Conservation (phyloP, 1,139 yeast genomes). For the Kurtzmaniella quercitrusa region DNA sequence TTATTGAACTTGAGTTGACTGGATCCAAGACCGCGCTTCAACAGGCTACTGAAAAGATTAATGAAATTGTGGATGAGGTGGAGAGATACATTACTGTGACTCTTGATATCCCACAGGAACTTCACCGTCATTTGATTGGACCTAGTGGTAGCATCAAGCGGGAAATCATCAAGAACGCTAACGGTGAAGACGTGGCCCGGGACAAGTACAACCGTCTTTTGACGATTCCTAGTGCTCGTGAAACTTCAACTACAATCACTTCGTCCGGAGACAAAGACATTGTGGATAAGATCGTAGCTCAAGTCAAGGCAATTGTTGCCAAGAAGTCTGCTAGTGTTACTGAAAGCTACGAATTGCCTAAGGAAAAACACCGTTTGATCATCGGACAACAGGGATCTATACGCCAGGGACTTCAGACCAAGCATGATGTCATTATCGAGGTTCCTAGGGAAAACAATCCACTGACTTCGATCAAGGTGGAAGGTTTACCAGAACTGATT, state of each 20-base stretch:
- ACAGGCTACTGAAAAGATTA: slow-evolving; percentile 64
- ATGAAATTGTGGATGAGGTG: slow-evolving; percentile 60
- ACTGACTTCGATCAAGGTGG: slow-evolving; percentile 42
- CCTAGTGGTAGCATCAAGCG: slow-evolving; percentile 73
- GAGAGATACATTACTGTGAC: slow-evolving; percentile 62
- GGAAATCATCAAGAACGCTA: slow-evolving; percentile 75
- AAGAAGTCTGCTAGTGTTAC: slow-evolving; percentile 61
- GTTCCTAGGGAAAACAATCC: slow-evolving; percentile 64
- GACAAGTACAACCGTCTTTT: slow-evolving; percentile 54
- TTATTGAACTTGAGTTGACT: slow-evolving; percentile 61
- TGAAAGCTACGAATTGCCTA: slow-evolving; percentile 59
- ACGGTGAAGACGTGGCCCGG: slow-evolving; percentile 56
- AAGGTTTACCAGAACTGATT: slow-evolving; percentile 62
- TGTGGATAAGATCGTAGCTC: slow-evolving; percentile 66
- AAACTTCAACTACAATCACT: slow-evolving; percentile 58
- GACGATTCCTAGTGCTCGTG: slow-evolving; percentile 70
- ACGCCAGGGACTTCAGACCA: slow-evolving; percentile 70
- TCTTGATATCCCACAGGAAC: slow-evolving; percentile 71
- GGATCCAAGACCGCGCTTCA: slow-evolving; percentile 83
- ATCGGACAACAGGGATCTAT: slow-evolving; percentile 81
- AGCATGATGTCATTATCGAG: slow-evolving; percentile 57
- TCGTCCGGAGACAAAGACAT: slow-evolving; percentile 73
- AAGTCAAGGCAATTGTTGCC: slow-evolving; percentile 60
- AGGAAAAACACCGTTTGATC: slow-evolving; percentile 70
- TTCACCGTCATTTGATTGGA: slow-evolving; percentile 79